Evolutionary conservation across 2,329 filamentous ascomycete genomes (phyloP).

Genomic region (Fusarium pseudocircinatum): DNA sequence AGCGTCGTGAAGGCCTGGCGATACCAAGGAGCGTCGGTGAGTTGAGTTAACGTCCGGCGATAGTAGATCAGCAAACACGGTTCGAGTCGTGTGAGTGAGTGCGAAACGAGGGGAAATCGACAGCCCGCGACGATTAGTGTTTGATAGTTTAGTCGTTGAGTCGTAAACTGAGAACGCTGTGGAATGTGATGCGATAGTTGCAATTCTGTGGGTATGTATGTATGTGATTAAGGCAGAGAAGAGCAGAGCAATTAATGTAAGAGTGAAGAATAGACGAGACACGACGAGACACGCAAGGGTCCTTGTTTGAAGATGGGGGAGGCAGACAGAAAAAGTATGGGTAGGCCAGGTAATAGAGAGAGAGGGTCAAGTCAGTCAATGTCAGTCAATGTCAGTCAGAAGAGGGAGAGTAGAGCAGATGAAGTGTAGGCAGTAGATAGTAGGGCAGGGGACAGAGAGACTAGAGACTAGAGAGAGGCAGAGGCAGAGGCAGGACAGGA

Average conservation of each 20-base stretch:
- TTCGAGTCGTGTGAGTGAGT: slow-evolving; percentile 9
- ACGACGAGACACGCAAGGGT: slow-evolving; percentile 20
- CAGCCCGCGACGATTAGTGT: slow-evolving; percentile 42
- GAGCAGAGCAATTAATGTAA: slow-evolving; percentile 27
- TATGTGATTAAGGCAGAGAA: slow-evolving; percentile 27
- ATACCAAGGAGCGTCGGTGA: slow-evolving; percentile 27
- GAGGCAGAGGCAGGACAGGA: neutral
- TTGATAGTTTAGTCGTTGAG: slow-evolving; percentile 28
- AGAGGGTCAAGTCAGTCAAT: neutral
- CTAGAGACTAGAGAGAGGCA: neutral
- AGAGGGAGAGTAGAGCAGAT: slow-evolving; percentile 1
- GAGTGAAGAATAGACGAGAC: slow-evolving; percentile 12
- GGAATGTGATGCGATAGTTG: slow-evolving; percentile 13
- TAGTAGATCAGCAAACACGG: slow-evolving; percentile 14
- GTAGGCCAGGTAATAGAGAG: neutral
- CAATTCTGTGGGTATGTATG: slow-evolving; percentile 16
- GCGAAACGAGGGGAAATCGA: slow-evolving; percentile 40
- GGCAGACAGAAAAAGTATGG: slow-evolving; percentile 9
- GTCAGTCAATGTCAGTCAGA: slow-evolving; percentile 2
- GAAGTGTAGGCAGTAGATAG: neutral
- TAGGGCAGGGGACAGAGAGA: slow-evolving; percentile 5
- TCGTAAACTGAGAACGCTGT: slow-evolving; percentile 19
- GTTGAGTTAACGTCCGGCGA: slow-evolving; percentile 10
- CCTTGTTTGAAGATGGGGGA: slow-evolving; percentile 23
- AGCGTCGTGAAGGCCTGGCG: slow-evolving; percentile 11